Conservation (phyloP, 805 yeast genomes). For the Lachancea sp. region DNA sequence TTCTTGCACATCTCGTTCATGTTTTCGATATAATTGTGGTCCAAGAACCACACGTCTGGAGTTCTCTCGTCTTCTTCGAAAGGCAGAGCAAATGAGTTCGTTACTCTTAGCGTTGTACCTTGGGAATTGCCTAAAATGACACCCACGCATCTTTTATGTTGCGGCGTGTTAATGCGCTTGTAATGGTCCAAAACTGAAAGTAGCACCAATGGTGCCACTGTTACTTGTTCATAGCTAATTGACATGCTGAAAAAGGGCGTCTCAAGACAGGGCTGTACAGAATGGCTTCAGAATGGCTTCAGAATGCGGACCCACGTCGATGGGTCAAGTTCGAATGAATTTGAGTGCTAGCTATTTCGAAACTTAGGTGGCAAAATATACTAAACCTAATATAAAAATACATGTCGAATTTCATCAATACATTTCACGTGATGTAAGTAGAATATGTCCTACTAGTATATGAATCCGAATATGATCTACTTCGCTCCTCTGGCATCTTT, state of each 20-base stretch:
- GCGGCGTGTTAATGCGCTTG: constrained; percentile 71
- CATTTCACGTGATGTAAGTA: no score
- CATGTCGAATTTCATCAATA: no score
- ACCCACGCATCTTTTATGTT: constrained; percentile 84
- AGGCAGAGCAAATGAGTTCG: constrained; percentile 95
- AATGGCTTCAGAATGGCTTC: no score
- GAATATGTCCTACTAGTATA: no score
- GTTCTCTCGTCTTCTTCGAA: constrained; percentile 94
- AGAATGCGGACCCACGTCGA: no score
- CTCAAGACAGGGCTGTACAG: no score
- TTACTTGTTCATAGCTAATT: constrained; percentile 48
- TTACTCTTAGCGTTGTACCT: constrained; percentile 52
- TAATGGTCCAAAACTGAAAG: constrained; percentile 94
- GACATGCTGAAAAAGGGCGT: constrained; percentile 6
- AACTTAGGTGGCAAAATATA: no score
- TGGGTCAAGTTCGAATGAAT: no score
- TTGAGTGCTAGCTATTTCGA: no score
- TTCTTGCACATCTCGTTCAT: constrained; percentile 98
- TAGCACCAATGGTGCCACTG: constrained; percentile 93
- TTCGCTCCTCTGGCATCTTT: no score
- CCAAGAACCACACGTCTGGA: constrained; percentile 91
- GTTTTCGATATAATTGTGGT: constrained; percentile 90
- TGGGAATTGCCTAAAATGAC: constrained; percentile 82
- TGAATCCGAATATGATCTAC: no score
- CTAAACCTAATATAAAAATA: no score